Conservation (phyloP, 257 asterid species). For the Rauvolfia tetraphylla region DNA sequence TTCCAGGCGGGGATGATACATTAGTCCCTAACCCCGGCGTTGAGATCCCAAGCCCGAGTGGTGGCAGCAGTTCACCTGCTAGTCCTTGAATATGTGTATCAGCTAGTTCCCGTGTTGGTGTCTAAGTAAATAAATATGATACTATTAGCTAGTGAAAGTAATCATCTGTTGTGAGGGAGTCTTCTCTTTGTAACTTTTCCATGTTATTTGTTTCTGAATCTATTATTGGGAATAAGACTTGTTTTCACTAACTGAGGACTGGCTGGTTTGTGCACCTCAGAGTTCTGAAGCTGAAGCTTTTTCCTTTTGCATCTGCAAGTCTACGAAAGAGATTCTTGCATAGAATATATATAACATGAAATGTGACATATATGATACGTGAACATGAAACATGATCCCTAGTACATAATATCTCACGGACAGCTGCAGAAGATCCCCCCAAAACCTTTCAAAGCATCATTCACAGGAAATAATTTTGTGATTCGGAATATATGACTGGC, state of each 20-base stretch:
- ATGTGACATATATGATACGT: too few relatives aligned
- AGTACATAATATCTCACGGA: background rate
- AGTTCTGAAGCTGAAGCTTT: too few relatives aligned
- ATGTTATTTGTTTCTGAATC: background rate
- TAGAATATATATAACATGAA: background rate
- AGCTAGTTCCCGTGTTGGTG: background rate
- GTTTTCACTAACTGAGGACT: background rate
- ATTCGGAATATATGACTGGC: background rate
- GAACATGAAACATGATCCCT: too few relatives aligned
- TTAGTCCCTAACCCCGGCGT: conserved; percentile 52
- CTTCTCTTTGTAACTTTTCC: background rate
- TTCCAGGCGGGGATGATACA: conserved; percentile 75
- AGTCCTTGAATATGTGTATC: conserved; percentile 32
- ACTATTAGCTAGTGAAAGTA: background rate
- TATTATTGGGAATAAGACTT: background rate
- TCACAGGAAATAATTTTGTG: too few relatives aligned
- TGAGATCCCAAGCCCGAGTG: conserved; percentile 49
- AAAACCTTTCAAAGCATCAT: too few relatives aligned
- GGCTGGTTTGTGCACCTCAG: background rate
- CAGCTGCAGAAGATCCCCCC: background rate
- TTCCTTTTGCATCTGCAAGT: background rate
- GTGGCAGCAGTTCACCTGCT: conserved; percentile 38
- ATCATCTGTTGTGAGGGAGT: background rate
- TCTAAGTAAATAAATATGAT: background rate
- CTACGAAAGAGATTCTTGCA: background rate